Evolutionary conservation across 2,329 filamentous ascomycete genomes (phyloP).

Genomic region (Cryphonectria parasitica): DNA sequence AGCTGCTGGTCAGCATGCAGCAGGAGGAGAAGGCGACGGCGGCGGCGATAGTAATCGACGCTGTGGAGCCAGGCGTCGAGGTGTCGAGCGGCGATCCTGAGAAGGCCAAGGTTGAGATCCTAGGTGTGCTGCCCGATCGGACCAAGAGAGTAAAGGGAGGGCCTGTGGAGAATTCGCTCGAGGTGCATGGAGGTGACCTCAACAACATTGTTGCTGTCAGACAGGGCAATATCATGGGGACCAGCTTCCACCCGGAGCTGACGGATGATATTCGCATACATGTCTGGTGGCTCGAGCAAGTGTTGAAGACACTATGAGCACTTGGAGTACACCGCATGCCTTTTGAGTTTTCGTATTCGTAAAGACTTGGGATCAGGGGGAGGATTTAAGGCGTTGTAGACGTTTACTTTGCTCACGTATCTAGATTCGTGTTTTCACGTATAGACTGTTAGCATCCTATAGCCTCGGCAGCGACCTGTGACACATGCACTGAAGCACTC

Average conservation of each 20-base stretch:
- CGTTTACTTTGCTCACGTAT: neutral
- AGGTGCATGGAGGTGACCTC: conserved; percentile 44
- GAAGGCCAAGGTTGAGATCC: conserved; percentile 48
- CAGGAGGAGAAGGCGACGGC: neutral
- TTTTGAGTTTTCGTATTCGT: neutral
- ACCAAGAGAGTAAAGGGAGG: conserved; percentile 40
- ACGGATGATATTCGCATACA: conserved; percentile 89
- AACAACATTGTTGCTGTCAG: conserved; percentile 86
- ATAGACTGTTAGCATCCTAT: neutral
- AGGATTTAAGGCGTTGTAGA: neutral
- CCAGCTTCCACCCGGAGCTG: conserved; percentile 93
- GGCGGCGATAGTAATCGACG: conserved; percentile 34
- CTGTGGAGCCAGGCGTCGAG: conserved; percentile 43
- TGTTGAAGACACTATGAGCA: conserved; percentile 45
- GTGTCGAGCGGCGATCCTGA: conserved; percentile 31
- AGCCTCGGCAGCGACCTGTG: neutral
- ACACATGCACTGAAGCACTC: neutral
- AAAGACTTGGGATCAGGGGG: neutral
- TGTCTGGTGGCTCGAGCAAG: conserved; percentile 86
- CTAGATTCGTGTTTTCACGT: neutral
- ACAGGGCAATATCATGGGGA: conserved; percentile 91
- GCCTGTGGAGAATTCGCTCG: conserved; percentile 39
- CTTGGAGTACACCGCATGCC: neutral
- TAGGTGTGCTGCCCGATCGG: conserved; percentile 54
- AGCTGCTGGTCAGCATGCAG: conserved; percentile 55